These are phyloP conservation scores for Medicago arabica DNA, from an alignment of 306 rosid species.

Conservation along the genomic window DNA sequence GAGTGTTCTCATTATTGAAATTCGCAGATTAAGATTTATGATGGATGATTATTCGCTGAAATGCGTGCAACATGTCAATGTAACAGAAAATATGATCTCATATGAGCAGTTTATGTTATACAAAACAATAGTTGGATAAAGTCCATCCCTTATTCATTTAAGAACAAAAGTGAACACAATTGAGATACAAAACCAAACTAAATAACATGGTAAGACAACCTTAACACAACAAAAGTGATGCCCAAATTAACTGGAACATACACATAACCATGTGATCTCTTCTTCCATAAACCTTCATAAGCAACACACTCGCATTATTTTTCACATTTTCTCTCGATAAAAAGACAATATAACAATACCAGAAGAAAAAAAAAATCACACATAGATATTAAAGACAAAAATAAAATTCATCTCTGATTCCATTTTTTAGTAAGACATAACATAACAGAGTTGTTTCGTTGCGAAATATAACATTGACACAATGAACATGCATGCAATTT, in stretches of 20 bases:
- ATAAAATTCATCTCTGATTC: background rate
- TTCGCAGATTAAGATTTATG: background rate
- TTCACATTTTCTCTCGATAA: background rate
- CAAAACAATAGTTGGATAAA: background rate
- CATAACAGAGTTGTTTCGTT: background rate
- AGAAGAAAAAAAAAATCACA: background rate
- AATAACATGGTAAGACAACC: background rate
- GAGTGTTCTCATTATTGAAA: background rate
- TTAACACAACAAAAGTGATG: background rate
- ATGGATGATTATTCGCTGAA: background rate
- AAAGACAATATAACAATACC: background rate
- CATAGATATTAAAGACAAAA: background rate
- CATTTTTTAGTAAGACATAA: background rate
- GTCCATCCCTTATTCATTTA: background rate
- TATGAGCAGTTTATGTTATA: background rate
- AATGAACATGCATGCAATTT: constrained; percentile 6
- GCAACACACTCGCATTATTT: constrained; percentile 6
- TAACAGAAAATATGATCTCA: constrained; percentile 14
- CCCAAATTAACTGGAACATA: background rate
- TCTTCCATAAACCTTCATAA: constrained; percentile 11
- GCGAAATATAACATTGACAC: background rate
- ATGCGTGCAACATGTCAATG: background rate
- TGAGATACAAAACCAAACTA: background rate
- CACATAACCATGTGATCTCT: background rate
- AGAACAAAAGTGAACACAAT: background rate